A percentile compares a stretch with the other conserved stretches of the same genome.
Conservation (phyloP, 495 filamentous ascomycete genomes). For the Daldinia vernicosa region DNA sequence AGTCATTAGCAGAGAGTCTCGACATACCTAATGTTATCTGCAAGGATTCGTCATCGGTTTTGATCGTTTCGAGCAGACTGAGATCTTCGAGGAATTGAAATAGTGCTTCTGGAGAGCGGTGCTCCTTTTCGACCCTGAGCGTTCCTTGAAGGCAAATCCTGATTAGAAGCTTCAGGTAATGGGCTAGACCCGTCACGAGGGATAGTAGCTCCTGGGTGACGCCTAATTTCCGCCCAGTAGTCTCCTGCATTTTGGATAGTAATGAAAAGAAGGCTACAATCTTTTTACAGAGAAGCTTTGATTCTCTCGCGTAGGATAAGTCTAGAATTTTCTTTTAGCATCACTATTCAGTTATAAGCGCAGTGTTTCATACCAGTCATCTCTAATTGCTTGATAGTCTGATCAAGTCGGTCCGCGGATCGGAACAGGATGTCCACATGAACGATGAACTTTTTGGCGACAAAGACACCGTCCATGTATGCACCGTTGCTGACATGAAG, state of each 20-base stretch:
- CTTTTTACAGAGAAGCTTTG: conserved; percentile 98
- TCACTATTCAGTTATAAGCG: neutral
- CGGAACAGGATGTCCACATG: conserved; percentile 94
- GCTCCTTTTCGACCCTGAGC: conserved; percentile 88
- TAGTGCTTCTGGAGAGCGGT: conserved; percentile 74
- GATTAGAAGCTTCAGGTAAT: conserved; percentile 98
- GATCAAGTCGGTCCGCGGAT: conserved; percentile 85
- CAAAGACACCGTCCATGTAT: conserved; percentile 92
- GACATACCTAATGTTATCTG: conserved; percentile 78
- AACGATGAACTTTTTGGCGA: conserved; percentile 96
- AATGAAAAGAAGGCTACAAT: conserved; percentile 98
- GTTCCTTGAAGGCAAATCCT: conserved; percentile 95
- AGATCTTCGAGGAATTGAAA: conserved; percentile 84
- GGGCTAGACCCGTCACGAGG: conserved; percentile 93
- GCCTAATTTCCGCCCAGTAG: conserved; percentile 83
- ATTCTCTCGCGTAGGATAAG: conserved; percentile 89
- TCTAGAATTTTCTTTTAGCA: conserved; percentile 59
- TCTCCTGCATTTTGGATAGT: conserved; percentile 92
- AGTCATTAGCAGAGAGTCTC: conserved; percentile 76
- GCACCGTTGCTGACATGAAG: conserved; percentile 98
- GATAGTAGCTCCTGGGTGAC: conserved; percentile 97
- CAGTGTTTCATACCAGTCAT: conserved; percentile 71
- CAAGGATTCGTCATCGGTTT: conserved; percentile 74
- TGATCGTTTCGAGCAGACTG: conserved; percentile 73
- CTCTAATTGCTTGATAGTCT: conserved; percentile 70